Base-by-base conservation (phyloP, 345 rosid species). In the Chamaenerion angustifolium region DNA sequence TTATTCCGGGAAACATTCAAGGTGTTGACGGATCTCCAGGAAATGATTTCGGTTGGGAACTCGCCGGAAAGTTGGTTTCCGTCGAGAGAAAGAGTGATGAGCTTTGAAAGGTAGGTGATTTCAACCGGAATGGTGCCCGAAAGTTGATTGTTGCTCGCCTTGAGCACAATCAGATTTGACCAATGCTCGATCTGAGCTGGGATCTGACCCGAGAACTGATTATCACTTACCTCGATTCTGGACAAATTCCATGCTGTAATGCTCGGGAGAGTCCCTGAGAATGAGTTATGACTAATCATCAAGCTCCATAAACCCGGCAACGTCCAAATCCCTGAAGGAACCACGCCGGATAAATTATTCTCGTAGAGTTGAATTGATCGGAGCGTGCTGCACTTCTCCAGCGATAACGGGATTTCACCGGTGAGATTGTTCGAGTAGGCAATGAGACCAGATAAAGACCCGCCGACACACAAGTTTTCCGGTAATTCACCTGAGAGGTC, bases 261-360 rank as follows among this genome's bases (percentile, higher is more conserved):
- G 59, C 63, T 66, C 2, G 98, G 95, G 54, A 92, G 75, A 16
- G 52, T 14, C 6, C 98, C 98, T 11, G 85, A 80, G 62, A 87
- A 71, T 1, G 67, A 70, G 54, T 92, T 92, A 56, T 72, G 53
- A 52, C 89, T 76, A 40, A 92, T 49, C 73, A 53, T 61, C 58
- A 92, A 42, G 60, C 67, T 69, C 13, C 68, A 73, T 66, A 92
- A 42, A 27, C 67, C 65, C 67, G 16, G 18, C 45, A 66, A 60
- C 11, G 75, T 72, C 98, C 98, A 92, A 42, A 92, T 52, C 11
- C 79, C 72, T 0, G 61, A 40, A 49, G 98, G 98, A 61, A 92
- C 60, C 65, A 78, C 79, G 11, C 98, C 95, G 3, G 83, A 80
- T 69, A 92, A 82, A 16, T 47, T 58, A 79, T 92, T 92, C 57